These are phyloP conservation scores for Umbelopsis sp. DNA, from an alignment of 371 early-diverging fungal genomes.

Conservation along the genomic window DNA sequence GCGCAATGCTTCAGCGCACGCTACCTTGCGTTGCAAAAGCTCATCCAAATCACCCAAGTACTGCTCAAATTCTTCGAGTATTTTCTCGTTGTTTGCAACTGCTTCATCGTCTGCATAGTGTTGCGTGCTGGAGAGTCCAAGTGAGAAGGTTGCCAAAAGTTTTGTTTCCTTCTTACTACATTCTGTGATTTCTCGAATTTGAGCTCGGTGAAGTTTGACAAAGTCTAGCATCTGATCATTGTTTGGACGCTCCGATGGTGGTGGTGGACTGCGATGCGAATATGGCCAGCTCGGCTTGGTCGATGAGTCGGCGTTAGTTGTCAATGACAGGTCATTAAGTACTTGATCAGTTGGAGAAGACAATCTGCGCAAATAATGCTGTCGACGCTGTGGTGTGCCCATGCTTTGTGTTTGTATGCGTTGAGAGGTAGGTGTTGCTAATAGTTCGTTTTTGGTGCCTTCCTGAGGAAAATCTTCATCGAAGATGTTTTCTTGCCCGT, in stretches of 20 bases:
- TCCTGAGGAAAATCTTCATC: slow-evolving; percentile 46
- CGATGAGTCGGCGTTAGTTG: background rate
- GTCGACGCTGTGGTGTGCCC: slow-evolving; percentile 29
- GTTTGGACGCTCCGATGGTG: background rate
- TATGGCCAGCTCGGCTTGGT: slow-evolving; percentile 3
- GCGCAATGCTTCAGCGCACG: slow-evolving; percentile 36
- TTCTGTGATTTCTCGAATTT: slow-evolving; percentile 79
- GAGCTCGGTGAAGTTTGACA: slow-evolving; percentile 74
- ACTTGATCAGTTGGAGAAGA: slow-evolving; percentile 46
- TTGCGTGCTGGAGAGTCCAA: slow-evolving; percentile 40
- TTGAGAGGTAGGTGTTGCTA: slow-evolving; percentile 42
- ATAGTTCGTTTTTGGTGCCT: slow-evolving; percentile 26
- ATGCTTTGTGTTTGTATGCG: slow-evolving; percentile 21
- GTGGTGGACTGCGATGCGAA: background rate
- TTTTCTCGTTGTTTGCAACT: slow-evolving; percentile 30
- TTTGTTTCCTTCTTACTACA: slow-evolving; percentile 77
- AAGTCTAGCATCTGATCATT: slow-evolving; percentile 62
- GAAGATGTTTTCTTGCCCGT: slow-evolving; percentile 41
- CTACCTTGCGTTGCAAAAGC: slow-evolving; percentile 46
- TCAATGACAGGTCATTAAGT: background rate
- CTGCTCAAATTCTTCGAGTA: slow-evolving; percentile 31
- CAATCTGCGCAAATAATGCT: slow-evolving; percentile 34
- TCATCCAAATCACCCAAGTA: slow-evolving; percentile 65
- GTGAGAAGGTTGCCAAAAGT: slow-evolving; percentile 72
- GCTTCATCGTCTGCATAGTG: slow-evolving; percentile 27